Evolutionary conservation across 805 yeast species (phyloP).

Genomic region (Starmerella bombicola): DNA sequence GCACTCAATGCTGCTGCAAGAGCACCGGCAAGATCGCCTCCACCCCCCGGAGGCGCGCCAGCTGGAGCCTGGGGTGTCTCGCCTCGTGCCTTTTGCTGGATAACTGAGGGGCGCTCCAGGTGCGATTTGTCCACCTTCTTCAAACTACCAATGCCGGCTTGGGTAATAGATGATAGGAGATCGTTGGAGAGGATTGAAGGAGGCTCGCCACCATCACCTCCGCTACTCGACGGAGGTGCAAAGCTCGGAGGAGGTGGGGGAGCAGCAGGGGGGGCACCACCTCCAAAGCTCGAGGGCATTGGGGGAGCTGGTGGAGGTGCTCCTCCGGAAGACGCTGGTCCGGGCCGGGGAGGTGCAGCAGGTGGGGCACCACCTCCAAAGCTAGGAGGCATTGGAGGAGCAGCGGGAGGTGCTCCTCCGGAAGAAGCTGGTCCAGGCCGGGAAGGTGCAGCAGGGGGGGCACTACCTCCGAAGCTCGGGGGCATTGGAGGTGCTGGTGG

Average conservation of each 20-base stretch:
- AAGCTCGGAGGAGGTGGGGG: conserved; percentile 26
- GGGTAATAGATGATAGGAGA: conserved; percentile 71
- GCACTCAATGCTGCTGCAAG: conserved; percentile 72
- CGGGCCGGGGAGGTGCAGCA: conserved; percentile 27
- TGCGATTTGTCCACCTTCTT: conserved; percentile 73
- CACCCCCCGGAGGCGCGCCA: conserved; percentile 31
- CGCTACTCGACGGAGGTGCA: conserved; percentile 9
- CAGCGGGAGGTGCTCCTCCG: conserved; percentile 28
- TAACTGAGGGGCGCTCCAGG: conserved; percentile 63
- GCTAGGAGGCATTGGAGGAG: conserved; percentile 30
- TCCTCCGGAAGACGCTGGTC: conserved; percentile 16
- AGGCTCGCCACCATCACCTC: conserved; percentile 51
- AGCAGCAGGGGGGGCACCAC: conserved; percentile 9
- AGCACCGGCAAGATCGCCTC: conserved; percentile 56
- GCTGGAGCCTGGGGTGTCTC: conserved; percentile 34
- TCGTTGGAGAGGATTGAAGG: conserved; percentile 17
- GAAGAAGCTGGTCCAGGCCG: conserved; percentile 27
- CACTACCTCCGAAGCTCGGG: conserved; percentile 10
- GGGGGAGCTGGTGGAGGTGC: conserved; percentile 25
- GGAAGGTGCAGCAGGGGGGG: conserved; percentile 22
- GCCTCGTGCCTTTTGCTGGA: conserved; percentile 61
- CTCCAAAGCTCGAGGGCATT: conserved; percentile 24
- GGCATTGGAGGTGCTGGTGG: conserved; percentile 22
- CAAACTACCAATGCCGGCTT: conserved; percentile 59
- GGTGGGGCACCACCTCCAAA: conserved; percentile 27